Evolutionary conservation across 352 stramenopile species (phyloP).

Genomic region (Pythium grandisporangium): DNA sequence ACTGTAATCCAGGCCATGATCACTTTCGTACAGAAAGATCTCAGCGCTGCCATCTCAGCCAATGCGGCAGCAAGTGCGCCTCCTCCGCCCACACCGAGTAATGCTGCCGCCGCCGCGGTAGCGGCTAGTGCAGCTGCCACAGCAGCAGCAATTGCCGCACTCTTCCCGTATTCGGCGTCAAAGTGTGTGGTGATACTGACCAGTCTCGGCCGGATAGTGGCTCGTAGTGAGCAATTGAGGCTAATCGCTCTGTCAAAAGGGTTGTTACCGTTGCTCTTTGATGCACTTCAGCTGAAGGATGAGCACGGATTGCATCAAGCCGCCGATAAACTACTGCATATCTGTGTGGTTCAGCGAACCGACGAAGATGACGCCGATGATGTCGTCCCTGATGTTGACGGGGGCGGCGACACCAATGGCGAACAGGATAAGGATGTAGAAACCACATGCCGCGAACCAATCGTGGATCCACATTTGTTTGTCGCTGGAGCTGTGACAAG

Average conservation of each 20-base stretch:
- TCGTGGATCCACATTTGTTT: too few relatives aligned
- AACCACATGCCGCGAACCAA: too few relatives aligned
- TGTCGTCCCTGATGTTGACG: slow-evolving; percentile 7
- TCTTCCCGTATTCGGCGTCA: slow-evolving; percentile 22
- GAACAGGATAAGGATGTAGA: too few relatives aligned
- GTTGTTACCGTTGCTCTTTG: slow-evolving; percentile 24
- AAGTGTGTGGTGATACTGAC: slow-evolving; percentile 26
- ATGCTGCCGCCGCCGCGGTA: slow-evolving; percentile 20
- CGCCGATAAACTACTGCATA: slow-evolving; percentile 48
- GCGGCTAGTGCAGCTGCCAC: slow-evolving; percentile 13
- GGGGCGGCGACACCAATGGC: background rate
- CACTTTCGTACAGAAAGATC: slow-evolving; percentile 14
- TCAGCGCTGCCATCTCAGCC: slow-evolving; percentile 6
- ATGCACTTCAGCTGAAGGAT: slow-evolving; percentile 26
- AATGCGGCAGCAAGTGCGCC: slow-evolving; percentile 13
- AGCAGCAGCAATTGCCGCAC: slow-evolving; percentile 5
- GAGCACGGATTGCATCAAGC: slow-evolving; percentile 33
- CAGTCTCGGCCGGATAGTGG: slow-evolving; percentile 39
- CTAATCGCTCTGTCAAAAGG: slow-evolving; percentile 20
- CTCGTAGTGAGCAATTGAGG: slow-evolving; percentile 29
- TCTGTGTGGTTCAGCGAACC: slow-evolving; percentile 14
- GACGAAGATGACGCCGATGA: slow-evolving; percentile 12
- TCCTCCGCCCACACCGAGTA: background rate
- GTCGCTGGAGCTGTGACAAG: background rate
- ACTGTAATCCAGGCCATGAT: slow-evolving; percentile 26